Evolutionary conservation across 2,329 filamentous ascomycete species (phyloP), one percentile per base, ranked within the genome.

Genomic region (Fusarium goolgardi): DNA sequence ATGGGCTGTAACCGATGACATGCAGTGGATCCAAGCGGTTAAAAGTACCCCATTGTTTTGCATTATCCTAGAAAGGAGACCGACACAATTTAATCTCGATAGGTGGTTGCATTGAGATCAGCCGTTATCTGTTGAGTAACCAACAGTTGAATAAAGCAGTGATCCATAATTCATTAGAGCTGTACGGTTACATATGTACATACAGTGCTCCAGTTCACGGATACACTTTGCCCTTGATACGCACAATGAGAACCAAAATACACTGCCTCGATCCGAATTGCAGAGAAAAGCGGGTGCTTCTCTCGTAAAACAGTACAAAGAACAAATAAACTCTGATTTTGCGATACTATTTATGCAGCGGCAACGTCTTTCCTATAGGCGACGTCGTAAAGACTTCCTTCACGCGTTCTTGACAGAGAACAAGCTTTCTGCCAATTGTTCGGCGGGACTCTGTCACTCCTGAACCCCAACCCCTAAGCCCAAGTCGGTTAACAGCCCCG

Each of bases 131-230:
- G 23, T 40, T 29, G 34, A 16, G 43, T 20, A 45, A 21, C 43
- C 18, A 20, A 45, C 18, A 15, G n/a, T 31, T 45, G 13, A 27
- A n/a, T 1, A 18, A 31, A 7, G 16, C 10, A 11, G 34, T 13
- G 57, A 21, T 59, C 55, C 57, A 59, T 60, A 59, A 39, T 59
- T 44, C 40, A 52, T 43, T 43, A 27, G 4, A 35, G 32, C 9
- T 25, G 18, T 13, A 51, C 9, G 12, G 25, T 25, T 35, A 49
- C 45, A 49, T n/a, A 20, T 11, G 46, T 27, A 34, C 13, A 16
- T 23, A 16, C 51, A 27, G 43, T 54, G 31, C 25, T 29, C n/a
- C 34, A 15, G 18, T 12, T 25, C 11, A n/a, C 12, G 16, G n/a
- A 51, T 8, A 16, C 34, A 51, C 18, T 37, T 20, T 55, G 52